These are phyloP conservation scores for Metarhizium rileyi DNA, from an alignment of 2,329 filamentous ascomycete genomes.

Conservation along the genomic window DNA sequence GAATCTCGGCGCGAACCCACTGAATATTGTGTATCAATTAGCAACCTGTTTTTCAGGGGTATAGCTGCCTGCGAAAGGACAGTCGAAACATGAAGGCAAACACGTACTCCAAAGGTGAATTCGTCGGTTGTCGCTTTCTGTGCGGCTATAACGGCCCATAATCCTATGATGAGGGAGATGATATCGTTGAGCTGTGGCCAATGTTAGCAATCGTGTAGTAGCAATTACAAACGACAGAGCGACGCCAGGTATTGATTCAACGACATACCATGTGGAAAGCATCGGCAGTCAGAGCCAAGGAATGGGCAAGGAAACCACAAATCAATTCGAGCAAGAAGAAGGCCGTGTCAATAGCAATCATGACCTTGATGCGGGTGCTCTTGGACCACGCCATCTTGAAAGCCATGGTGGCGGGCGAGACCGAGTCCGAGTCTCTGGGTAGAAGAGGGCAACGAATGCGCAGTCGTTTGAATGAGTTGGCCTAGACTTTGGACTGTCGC, in stretches of 20 bases:
- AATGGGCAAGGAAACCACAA: constrained; percentile 78
- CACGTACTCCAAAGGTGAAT: constrained; percentile 84
- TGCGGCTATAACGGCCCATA: constrained; percentile 91
- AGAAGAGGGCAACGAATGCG: not conserved
- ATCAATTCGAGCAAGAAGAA: constrained; percentile 90
- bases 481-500: too few relatives aligned
- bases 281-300: constrained; percentile 87
- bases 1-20: constrained; percentile 96
- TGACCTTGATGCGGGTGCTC: constrained; percentile 80
- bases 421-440: not conserved
- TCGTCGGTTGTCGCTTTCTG: constrained; percentile 77
- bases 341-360: constrained; percentile 77
- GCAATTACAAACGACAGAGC: not conserved
- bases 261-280: constrained; percentile 84
- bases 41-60: constrained; percentile 1
- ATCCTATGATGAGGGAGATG: constrained; percentile 79
- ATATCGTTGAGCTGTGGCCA: constrained; percentile 78
- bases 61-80: too few relatives aligned
- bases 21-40: constrained; percentile 29
- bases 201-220: constrained; percentile 2
- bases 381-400: constrained; percentile 78
- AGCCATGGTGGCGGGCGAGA: not conserved
- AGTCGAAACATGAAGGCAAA: too few relatives aligned
- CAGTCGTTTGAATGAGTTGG: too few relatives aligned
- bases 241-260: not conserved